These are phyloP conservation scores for Verticillium zaregamsianum DNA, from an alignment of 2,329 filamentous ascomycete species.

Conservation along the genomic window DNA sequence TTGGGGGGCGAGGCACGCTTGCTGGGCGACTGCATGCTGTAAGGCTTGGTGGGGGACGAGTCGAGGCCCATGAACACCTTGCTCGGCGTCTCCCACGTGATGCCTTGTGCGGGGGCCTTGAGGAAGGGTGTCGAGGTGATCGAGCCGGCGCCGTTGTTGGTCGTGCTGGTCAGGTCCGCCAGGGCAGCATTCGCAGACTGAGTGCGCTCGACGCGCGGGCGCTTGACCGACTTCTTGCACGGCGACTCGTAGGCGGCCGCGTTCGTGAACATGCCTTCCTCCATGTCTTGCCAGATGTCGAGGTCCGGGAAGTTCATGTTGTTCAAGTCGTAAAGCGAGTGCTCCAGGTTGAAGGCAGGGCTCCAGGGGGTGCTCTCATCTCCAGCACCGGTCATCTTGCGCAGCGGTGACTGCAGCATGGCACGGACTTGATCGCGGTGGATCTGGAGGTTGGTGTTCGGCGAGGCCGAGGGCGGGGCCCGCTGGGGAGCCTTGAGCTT, in stretches of 20 bases:
- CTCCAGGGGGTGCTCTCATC: slow-evolving; percentile 56
- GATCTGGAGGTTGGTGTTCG: slow-evolving; percentile 85
- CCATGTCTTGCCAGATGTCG: slow-evolving; percentile 55
- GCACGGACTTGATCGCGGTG: slow-evolving; percentile 80
- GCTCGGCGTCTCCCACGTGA: slow-evolving; percentile 50
- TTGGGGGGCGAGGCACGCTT: slow-evolving; percentile 47
- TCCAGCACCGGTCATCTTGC: slow-evolving; percentile 37
- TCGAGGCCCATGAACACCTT: slow-evolving; percentile 49
- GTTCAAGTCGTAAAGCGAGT: slow-evolving; percentile 37
- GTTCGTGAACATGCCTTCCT: slow-evolving; percentile 25
- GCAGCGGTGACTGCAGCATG: slow-evolving; percentile 73
- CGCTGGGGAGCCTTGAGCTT: slow-evolving; percentile 66
- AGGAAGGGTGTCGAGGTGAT: slow-evolving; percentile 46
- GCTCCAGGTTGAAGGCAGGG: slow-evolving; percentile 62
- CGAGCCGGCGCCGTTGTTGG: slow-evolving; percentile 40
- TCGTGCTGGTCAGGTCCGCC: slow-evolving; percentile 41
- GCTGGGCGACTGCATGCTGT: slow-evolving; percentile 10
- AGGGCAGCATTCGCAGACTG: slow-evolving; percentile 59
- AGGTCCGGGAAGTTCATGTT: slow-evolving; percentile 46
- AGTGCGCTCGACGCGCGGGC: slow-evolving; percentile 59
- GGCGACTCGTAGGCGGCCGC: slow-evolving; percentile 54
- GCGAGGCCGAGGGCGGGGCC: slow-evolving; percentile 74
- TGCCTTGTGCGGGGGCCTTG: slow-evolving; percentile 37
- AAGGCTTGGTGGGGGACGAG: slow-evolving; percentile 51
- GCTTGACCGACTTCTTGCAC: slow-evolving; percentile 57